phyloP scores from a whole-genome alignment of 331 rosid genomes.

The Prunus yedoensis region DNA sequence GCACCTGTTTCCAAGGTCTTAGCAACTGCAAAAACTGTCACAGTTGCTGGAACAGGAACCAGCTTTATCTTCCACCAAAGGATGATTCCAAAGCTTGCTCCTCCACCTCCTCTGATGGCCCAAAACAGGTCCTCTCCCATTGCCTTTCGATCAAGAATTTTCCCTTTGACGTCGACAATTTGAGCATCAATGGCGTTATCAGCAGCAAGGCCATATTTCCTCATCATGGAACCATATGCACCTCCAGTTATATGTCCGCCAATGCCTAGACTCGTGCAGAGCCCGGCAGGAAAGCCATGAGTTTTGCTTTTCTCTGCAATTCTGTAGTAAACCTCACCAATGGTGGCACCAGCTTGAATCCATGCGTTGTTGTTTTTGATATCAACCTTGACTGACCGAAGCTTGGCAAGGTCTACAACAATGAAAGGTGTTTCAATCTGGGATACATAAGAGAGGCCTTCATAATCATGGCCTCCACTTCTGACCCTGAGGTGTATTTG shows the following conservation, averaged over 20 bases:
- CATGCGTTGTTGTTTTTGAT: conserved; percentile 42
- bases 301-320: conserved; percentile 50
- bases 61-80: conserved; percentile 68
- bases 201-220: conserved; percentile 64
- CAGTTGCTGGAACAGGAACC: conserved; percentile 59
- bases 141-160: conserved; percentile 43
- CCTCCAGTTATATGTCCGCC: conserved; percentile 81
- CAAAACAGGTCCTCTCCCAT: conserved; percentile 78
- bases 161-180: conserved; percentile 50
- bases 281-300: conserved; percentile 68
- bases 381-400: conserved; percentile 44
- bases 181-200: conserved; percentile 59
- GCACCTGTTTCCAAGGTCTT: conserved; percentile 52
- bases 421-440: conserved; percentile 55
- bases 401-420: conserved; percentile 48
- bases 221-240: conserved; percentile 67
- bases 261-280: conserved; percentile 59
- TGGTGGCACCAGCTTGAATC: conserved; percentile 70
- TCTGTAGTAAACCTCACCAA: conserved; percentile 64
- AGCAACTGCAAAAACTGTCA: conserved; percentile 63
- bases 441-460: conserved; percentile 62
- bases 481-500: conserved; percentile 51
- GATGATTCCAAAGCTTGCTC: conserved; percentile 67
- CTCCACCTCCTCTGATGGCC: conserved; percentile 82
- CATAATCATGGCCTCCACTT: conserved; percentile 81